phyloP scores from a whole-genome alignment of 2,329 filamentous ascomycete species.

The Annulohypoxylon truncatum region DNA sequence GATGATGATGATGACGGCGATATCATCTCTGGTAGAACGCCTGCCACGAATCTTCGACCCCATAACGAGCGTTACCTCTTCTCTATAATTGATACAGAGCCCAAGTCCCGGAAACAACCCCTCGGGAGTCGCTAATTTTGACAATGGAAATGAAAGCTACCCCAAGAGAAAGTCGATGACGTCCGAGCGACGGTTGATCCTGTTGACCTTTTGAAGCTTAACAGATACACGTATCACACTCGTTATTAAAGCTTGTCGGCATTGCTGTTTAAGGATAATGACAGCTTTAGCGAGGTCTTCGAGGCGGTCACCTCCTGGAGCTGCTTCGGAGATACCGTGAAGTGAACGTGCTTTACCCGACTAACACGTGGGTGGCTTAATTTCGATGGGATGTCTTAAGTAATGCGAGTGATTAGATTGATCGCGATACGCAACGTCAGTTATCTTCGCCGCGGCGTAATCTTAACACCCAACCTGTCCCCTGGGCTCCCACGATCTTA shows the following conservation, averaged over 20 bases:
- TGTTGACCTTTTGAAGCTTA: slow-evolving; percentile 20
- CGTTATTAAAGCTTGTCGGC: slow-evolving; percentile 9
- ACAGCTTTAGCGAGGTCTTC: slow-evolving; percentile 24
- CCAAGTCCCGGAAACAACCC: slow-evolving; percentile 15
- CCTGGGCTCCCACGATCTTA: slow-evolving; percentile 9
- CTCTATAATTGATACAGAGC: slow-evolving; percentile 20
- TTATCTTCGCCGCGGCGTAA: slow-evolving; percentile 16
- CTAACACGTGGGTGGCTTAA: slow-evolving; percentile 9
- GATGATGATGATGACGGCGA: slow-evolving; percentile 5
- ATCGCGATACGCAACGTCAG: slow-evolving; percentile 8
- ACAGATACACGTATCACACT: slow-evolving; percentile 6
- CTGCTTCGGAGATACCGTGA: slow-evolving; percentile 31
- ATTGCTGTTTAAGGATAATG: slow-evolving; percentile 30
- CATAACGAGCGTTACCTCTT: slow-evolving; percentile 16
- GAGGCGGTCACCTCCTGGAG: slow-evolving; percentile 21
- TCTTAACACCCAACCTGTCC: slow-evolving; percentile 16
- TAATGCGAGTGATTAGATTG: slow-evolving; percentile 5
- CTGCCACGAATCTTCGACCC: slow-evolving; percentile 17
- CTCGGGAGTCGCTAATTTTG: slow-evolving; percentile 19
- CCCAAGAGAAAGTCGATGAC: neutral
- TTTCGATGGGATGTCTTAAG: slow-evolving; percentile 3
- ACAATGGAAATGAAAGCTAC: slow-evolving; percentile 15
- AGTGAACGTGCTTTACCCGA: slow-evolving; percentile 5
- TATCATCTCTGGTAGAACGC: slow-evolving; percentile 12
- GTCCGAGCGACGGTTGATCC: slow-evolving; percentile 23